These are phyloP conservation scores for Collybiopsis luxurians DNA, from an alignment of 768 basidiomycete species.

Conservation along the genomic window DNA sequence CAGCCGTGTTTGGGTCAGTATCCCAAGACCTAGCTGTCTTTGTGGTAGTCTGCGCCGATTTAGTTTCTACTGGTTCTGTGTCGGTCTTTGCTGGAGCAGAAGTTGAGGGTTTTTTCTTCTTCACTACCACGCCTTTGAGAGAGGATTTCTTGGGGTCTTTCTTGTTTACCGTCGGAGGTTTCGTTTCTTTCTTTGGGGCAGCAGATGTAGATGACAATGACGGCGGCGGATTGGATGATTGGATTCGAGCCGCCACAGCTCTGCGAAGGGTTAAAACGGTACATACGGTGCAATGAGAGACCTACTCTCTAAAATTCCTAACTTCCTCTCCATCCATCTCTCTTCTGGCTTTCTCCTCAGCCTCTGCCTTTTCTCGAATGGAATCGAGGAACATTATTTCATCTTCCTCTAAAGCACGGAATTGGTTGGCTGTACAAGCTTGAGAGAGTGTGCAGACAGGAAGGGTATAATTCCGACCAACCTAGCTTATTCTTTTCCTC, in stretches of 20 bases:
- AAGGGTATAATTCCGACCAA: conserved; percentile 4
- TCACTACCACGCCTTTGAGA: conserved; percentile 78
- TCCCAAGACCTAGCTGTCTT: conserved; percentile 13
- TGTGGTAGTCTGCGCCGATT: conserved; percentile 14
- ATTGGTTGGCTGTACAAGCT: conserved; percentile 67
- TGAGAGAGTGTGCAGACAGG: neutral
- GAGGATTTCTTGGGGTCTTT: conserved; percentile 60
- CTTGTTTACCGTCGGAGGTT: conserved; percentile 34
- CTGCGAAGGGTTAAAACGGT: conserved; percentile 25
- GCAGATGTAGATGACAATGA: conserved; percentile 16
- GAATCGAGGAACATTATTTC: conserved; percentile 89
- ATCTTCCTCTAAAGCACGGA: conserved; percentile 86
- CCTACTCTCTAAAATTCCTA: conserved; percentile 74
- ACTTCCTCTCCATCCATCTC: conserved; percentile 78
- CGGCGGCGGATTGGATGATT: conserved; percentile 27
- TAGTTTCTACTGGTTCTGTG: conserved; percentile 14
- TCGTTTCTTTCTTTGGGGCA: conserved; percentile 29
- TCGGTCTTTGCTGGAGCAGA: conserved; percentile 14
- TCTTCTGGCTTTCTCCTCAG: conserved; percentile 73
- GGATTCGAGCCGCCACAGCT: conserved; percentile 70
- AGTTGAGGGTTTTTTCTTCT: conserved; percentile 59
- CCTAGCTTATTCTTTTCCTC: conserved; percentile 84
- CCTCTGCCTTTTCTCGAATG: conserved; percentile 69
- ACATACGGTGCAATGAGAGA: conserved; percentile 3
- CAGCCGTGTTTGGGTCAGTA: conserved; percentile 20